A percentile compares a stretch with the other conserved stretches of the same genome.
Conservation (phyloP, 192 early-diverging fungal species). For the Kappamyces sp. region DNA sequence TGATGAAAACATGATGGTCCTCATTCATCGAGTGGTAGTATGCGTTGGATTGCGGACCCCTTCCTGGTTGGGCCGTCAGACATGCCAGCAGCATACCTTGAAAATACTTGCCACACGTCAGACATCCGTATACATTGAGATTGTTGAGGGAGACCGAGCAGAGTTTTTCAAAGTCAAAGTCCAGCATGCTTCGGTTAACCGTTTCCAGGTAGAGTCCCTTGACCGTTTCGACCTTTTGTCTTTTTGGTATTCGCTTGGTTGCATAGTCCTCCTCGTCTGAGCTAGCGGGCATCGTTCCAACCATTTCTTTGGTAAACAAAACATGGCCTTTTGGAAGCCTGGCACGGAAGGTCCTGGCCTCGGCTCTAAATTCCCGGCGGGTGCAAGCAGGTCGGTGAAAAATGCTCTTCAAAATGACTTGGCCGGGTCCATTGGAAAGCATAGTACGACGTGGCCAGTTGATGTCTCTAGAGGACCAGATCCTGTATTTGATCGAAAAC, state of each 20-base stretch:
- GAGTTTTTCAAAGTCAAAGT: constrained; percentile 98
- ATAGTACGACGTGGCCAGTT: too few species aligned
- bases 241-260: neutral
- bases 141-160: constrained; percentile 92
- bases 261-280: constrained; percentile 6
- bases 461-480: neutral
- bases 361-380: too few species aligned
- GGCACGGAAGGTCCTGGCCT: too few species aligned
- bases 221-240: constrained; percentile 8
- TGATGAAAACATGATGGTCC: constrained; percentile 94
- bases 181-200: constrained; percentile 76
- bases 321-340: too few species aligned
- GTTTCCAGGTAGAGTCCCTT: constrained; percentile 70
- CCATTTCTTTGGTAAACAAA: too few species aligned
- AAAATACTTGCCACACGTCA: constrained; percentile 93
- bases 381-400: too few species aligned
- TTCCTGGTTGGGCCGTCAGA: constrained; percentile 39
- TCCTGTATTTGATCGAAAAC: constrained; percentile 15
- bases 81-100: constrained; percentile 52
- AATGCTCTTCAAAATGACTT: too few species aligned
- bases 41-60: constrained; percentile 84
- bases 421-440: too few species aligned
- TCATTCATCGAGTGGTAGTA: constrained; percentile 94
- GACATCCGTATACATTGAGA: constrained; percentile 91
- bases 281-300: too few species aligned